phyloP scores from a whole-genome alignment of 2,329 filamentous ascomycete genomes.

The Sporothrix humicola region DNA sequence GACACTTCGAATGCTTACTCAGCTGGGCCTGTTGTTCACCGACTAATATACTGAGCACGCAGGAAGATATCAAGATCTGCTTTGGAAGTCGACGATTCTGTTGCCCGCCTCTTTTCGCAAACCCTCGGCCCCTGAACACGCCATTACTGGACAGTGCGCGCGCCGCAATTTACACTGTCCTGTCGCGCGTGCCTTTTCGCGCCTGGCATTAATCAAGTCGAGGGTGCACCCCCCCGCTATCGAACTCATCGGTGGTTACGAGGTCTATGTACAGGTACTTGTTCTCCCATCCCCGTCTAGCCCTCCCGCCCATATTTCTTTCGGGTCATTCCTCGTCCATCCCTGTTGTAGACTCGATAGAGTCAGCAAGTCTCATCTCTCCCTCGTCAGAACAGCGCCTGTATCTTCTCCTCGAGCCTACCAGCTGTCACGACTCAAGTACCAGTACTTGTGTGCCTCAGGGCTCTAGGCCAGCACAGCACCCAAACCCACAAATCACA shows the following conservation, averaged over 20 bases:
- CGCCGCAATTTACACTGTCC: not conserved
- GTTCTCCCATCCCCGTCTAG: not conserved
- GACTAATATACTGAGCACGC: not conserved
- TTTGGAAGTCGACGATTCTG: not conserved
- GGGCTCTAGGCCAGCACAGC: not conserved
- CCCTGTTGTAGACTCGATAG: conserved; percentile 10
- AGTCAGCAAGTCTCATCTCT: conserved; percentile 30
- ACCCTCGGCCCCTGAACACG: conserved; percentile 15
- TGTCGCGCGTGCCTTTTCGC: conserved; percentile 16
- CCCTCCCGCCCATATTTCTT: not conserved
- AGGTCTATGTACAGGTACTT: conserved; percentile 17
- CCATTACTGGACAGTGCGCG: conserved; percentile 7
- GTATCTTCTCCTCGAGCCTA: not conserved
- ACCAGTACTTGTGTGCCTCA: not conserved
- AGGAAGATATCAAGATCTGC: not conserved
- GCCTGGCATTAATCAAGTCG: conserved; percentile 12
- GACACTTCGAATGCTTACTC: no score
- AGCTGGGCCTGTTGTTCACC: no score
- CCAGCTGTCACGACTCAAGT: not conserved
- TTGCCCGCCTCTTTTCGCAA: not conserved
- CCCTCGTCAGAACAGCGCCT: not conserved
- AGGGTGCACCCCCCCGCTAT: conserved; percentile 2
- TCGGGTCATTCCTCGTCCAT: not conserved
- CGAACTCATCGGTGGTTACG: not conserved
- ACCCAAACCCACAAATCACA: conserved; percentile 5